phyloP scores from a whole-genome alignment of 1,139 yeast genomes.

The Pichia sp. region DNA sequence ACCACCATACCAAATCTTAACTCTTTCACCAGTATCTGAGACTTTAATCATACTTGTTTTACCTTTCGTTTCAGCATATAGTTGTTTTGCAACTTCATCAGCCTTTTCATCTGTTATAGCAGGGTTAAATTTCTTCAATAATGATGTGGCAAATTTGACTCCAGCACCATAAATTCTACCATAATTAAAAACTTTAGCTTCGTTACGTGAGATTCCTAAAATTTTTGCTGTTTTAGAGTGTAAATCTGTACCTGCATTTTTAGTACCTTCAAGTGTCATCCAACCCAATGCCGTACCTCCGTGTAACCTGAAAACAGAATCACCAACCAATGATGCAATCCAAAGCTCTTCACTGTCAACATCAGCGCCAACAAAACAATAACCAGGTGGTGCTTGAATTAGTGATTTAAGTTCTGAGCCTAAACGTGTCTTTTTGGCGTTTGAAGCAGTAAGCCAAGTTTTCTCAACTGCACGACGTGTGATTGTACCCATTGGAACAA shows the following conservation, averaged over 20 bases:
- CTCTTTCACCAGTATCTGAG: constrained; percentile 17
- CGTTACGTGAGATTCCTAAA: constrained; percentile 81
- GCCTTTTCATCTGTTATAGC: constrained; percentile 64
- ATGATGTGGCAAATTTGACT: constrained; percentile 73
- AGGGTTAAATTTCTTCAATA: constrained; percentile 79
- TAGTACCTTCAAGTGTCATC: constrained; percentile 98
- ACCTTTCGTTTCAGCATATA: constrained; percentile 86
- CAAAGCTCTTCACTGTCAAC: constrained; percentile 97
- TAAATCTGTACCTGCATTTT: constrained; percentile 82
- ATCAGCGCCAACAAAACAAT: constrained; percentile 93
- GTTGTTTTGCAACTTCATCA: constrained; percentile 51
- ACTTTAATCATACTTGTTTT: constrained; percentile 31
- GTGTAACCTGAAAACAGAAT: constrained; percentile 78
- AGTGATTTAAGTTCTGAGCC: constrained; percentile 93
- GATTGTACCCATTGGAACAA: constrained; percentile 92
- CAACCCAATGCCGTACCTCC: constrained; percentile 97
- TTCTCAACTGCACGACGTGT: constrained; percentile 96
- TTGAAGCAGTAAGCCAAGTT: constrained; percentile 96
- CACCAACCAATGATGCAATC: constrained; percentile 96
- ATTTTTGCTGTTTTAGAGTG: constrained; percentile 93
- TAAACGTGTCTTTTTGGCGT: constrained; percentile 74
- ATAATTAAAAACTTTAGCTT: constrained; percentile 92
- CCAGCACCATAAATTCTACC: constrained; percentile 99
- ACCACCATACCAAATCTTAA: constrained; percentile 77
- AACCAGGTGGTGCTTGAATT: constrained; percentile 82